These are phyloP conservation scores for Solanum tarijense DNA, from an alignment of 257 asterid species.

Conservation along the genomic window DNA sequence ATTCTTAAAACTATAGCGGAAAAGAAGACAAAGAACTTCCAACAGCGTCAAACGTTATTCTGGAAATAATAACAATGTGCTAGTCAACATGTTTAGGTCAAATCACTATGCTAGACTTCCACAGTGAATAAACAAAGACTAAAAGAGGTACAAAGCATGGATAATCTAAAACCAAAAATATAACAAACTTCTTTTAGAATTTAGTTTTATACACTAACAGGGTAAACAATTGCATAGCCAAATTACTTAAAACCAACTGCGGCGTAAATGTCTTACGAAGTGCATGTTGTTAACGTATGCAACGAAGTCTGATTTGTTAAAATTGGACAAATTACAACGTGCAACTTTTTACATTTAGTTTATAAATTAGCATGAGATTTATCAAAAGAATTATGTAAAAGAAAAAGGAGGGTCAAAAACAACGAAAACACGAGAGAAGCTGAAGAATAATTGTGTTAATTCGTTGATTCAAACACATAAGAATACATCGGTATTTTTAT, in stretches of 20 bases:
- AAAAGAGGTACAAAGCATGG: neutral
- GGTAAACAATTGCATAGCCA: neutral
- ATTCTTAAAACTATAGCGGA: neutral
- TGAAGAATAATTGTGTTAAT: neutral
- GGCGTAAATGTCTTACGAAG: neutral
- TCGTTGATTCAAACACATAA: neutral
- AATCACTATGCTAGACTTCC: neutral
- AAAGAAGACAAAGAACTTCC: neutral
- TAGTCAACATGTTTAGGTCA: neutral
- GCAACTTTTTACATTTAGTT: neutral
- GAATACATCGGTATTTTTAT: neutral
- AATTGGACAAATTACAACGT: neutral
- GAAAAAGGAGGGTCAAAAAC: neutral
- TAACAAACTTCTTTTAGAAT: neutral
- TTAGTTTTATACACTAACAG: neutral
- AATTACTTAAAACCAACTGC: neutral
- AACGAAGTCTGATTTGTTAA: neutral
- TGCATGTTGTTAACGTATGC: neutral
- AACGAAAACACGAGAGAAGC: neutral
- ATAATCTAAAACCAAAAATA: neutral
- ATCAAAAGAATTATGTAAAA: neutral
- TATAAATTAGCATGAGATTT: neutral
- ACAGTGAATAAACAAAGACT: neutral
- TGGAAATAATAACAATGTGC: neutral
- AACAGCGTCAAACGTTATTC: neutral